Base-by-base conservation (phyloP, 1,139 yeast genomes). In the Yamadazyma conglobata region DNA sequence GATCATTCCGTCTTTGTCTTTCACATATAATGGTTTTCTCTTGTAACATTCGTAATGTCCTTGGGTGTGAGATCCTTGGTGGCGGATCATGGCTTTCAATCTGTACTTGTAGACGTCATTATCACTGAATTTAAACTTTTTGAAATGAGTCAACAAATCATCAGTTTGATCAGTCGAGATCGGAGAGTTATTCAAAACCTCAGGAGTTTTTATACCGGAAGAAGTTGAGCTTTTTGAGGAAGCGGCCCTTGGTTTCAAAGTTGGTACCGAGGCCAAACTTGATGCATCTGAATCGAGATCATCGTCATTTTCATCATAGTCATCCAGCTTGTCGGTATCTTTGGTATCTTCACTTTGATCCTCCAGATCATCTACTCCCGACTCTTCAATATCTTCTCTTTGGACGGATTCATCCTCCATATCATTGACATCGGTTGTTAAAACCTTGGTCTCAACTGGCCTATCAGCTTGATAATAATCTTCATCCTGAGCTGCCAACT, bases 21-120 rank as follows among this genome's bases (percentile, higher is more conserved):
- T 78, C 30, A 72, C 77, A 40, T 67, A 72, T 8, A 72, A 55
- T 2, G 91, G 89, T 48, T 85, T 85, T 28, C 71, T 73, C 42
- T 78, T 77, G 52, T 76, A 85, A 44, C 91, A 81, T 47, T 84
- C 93, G 48, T 85, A 91, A 52, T 91, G 98, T 1, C 97, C 98
- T 28, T 80, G 77, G 12, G 82, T 73, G 55, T 91, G 97, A 1
- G 93, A 79, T 0, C 97, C 98, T 31, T 79, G 77, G 51, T 91
- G 98, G 39, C 87, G 71, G 15, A 91, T 78, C 43, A 87, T 64
- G 1, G 96, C 85, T 41, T 71, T 73, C 22, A 91, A 64, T 38
- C 64, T 64, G 52, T 86, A 88, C 26, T 59, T 69, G 43, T 70
- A 71, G 15, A 54, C 47, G 37, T 68, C 71, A 39, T 64, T 64